Base-by-base conservation (phyloP, 2,329 filamentous ascomycete genomes). In the Macroventuria anomochaeta region DNA sequence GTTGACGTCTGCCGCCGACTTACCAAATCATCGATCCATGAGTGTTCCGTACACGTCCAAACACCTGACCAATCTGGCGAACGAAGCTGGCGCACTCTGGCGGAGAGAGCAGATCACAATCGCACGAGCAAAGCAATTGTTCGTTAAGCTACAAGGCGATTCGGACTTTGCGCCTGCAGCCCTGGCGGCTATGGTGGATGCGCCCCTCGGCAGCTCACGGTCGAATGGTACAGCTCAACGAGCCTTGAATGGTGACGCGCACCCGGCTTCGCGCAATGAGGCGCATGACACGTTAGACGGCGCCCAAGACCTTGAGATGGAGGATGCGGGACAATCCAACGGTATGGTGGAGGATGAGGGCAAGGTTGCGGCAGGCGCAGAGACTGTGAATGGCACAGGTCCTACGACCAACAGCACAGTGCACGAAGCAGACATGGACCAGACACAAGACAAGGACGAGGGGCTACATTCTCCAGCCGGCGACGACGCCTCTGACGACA, bases 101-200 rank as follows among this genome's bases (percentile, higher is more conserved):
- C 85, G 90, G 52, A 88, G 88, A 68, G 91, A 95, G 70, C 89
- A 89, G 58, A 79, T 80, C 21, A 86, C 87, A 5, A 77, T 93
- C 10, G 90, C 88, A 84, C 86, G 85, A 64, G 86, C 91, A 39
- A 91, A 91, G 69, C 85, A 88, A 61, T 76, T 95, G 43, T 81
- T 91, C 61, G 89, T 88, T 26, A 84, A 85, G 59, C 80, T 95
- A 7, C 85, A 88, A 41, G 91, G 91, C 26, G 91, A 96, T 70
- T 84, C 87, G 58, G 85, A 84, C 12, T 88, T 84, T 81, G 81
- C 84, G 59, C 84, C 85, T 4, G 80, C 79, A 58, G 83, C 79
- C 28, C 65, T 74, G 29, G 76, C 85, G 17, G 81, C 85, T 55
- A 80, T 79, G 11, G 70, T 74, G 5, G 75, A 53, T 25, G 63